A percentile compares a stretch with the other conserved stretches of the same genome.
Conservation (phyloP, 208 protist genomes). For the Crithidia fasciculata region DNA sequence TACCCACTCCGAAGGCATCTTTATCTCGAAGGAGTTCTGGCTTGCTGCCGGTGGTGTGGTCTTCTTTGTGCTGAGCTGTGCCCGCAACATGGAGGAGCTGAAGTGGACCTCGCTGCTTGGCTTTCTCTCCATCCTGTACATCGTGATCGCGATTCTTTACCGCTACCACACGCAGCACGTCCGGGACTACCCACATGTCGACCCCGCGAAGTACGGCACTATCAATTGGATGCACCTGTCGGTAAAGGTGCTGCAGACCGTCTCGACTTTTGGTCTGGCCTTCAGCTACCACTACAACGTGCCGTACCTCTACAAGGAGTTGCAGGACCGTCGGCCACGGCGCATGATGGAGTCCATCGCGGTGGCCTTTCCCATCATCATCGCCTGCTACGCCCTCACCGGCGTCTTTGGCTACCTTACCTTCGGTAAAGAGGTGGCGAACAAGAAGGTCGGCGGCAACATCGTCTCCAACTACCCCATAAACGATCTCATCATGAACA, state of each 20-base stretch:
- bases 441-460: constrained; percentile 49
- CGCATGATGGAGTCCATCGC: constrained; percentile 72
- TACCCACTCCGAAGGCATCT: constrained; percentile 34
- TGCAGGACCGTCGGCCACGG: constrained; percentile 46
- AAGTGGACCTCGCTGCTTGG: constrained; percentile 84
- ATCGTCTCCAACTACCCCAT: constrained; percentile 70
- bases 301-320: constrained; percentile 82
- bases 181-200: constrained; percentile 48
- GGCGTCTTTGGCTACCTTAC: constrained; percentile 76
- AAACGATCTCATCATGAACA: constrained; percentile 63
- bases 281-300: constrained; percentile 84
- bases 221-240: constrained; percentile 48
- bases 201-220: constrained; percentile 37
- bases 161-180: constrained; percentile 56
- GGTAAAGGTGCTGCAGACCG: constrained; percentile 42
- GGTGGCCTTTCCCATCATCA: constrained; percentile 67
- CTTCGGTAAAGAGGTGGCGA: constrained; percentile 60
- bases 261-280: constrained; percentile 67
- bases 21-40: constrained; percentile 59
- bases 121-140: constrained; percentile 86
- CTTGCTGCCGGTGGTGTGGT: constrained; percentile 53
- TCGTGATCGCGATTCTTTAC: constrained; percentile 61
- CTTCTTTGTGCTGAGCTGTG: constrained; percentile 75
- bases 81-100: constrained; percentile 84
- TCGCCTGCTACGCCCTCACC: constrained; percentile 56